Percentiles rank a stretch among this genome's conserved stretches.
phyloP scores from a whole-genome alignment of 129 eudicot species.

The Flaveria linearis region DNA sequence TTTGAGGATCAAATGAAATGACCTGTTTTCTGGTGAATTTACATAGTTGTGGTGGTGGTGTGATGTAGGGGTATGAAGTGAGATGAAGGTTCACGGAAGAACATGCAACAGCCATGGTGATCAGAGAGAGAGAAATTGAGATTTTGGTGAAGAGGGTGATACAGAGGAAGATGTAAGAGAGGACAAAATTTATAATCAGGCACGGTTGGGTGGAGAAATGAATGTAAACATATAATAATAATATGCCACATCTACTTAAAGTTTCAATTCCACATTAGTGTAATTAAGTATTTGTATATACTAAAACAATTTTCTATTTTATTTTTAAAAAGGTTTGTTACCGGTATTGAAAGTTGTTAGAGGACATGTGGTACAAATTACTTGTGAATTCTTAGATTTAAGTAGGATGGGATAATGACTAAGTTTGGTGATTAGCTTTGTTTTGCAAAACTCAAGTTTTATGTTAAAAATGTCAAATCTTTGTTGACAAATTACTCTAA shows the following conservation, averaged over 20 bases:
- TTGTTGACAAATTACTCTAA: not conserved
- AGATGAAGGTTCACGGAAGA: conserved; percentile 44
- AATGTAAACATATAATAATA: conserved; percentile 30
- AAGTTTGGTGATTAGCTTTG: not conserved
- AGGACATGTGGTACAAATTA: not conserved
- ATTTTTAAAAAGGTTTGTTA: not conserved
- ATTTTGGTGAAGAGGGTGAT: conserved; percentile 20
- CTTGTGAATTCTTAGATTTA: not conserved
- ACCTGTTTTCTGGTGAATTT: conserved; percentile 52
- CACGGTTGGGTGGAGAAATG: conserved; percentile 40
- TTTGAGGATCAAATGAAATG: not conserved
- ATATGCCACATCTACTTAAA: not conserved
- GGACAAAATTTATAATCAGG: conserved; percentile 44
- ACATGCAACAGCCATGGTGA: conserved; percentile 52
- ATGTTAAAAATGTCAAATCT: not conserved
- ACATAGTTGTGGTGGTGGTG: conserved; percentile 25
- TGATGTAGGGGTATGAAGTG: conserved; percentile 32
- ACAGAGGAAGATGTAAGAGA: conserved; percentile 28
- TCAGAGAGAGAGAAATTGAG: not conserved
- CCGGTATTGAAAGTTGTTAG: not conserved
- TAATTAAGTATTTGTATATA: not conserved
- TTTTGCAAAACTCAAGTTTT: not conserved
- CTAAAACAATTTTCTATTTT: not conserved
- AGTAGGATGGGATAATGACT: not conserved
- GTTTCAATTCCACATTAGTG: not conserved